phyloP scores from a whole-genome alignment of 2,329 filamentous ascomycete genomes.

The Stachybotrys chlorohalonatus region DNA sequence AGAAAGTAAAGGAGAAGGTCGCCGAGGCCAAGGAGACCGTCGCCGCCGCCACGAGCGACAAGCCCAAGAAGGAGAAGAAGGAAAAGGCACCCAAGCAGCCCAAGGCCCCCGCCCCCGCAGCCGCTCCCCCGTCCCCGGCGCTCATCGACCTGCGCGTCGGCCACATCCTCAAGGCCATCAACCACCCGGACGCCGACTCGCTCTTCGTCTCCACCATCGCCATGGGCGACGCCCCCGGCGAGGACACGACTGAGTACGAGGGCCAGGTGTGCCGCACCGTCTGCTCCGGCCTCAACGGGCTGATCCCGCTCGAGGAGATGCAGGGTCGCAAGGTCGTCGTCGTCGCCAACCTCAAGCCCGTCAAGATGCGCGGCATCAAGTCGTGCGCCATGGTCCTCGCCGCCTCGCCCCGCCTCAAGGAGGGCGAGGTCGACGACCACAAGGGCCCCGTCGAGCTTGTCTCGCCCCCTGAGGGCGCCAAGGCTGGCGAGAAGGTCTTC shows the following conservation, averaged over 20 bases:
- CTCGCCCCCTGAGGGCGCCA: conserved; percentile 65
- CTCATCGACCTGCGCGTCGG: conserved; percentile 94
- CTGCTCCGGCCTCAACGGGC: conserved; percentile 91
- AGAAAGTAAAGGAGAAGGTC: conserved; percentile 45
- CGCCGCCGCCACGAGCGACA: conserved; percentile 23
- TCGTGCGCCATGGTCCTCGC: conserved; percentile 85
- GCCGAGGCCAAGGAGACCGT: conserved; percentile 36
- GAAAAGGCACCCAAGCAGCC: conserved; percentile 73
- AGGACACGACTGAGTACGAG: conserved; percentile 86
- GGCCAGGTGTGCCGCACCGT: conserved; percentile 90
- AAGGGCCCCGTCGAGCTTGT: conserved; percentile 90
- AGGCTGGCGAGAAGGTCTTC: conserved; percentile 79
- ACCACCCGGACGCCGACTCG: conserved; percentile 94
- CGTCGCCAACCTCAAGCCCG: conserved; percentile 96
- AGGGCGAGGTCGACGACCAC: conserved; percentile 78
- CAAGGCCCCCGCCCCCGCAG: conserved; percentile 54
- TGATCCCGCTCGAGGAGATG: conserved; percentile 91
- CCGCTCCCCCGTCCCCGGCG: conserved; percentile 70
- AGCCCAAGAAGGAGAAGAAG: conserved; percentile 79
- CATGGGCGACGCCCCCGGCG: conserved; percentile 78
- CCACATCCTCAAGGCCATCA: conserved; percentile 91
- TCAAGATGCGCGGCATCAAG: conserved; percentile 91
- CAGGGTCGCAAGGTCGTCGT: conserved; percentile 91
- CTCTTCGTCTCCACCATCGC: conserved; percentile 93
- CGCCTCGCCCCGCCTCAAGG: conserved; percentile 73